phyloP scores from a whole-genome alignment of 495 filamentous ascomycete genomes.

The Neurospora sp. region DNA sequence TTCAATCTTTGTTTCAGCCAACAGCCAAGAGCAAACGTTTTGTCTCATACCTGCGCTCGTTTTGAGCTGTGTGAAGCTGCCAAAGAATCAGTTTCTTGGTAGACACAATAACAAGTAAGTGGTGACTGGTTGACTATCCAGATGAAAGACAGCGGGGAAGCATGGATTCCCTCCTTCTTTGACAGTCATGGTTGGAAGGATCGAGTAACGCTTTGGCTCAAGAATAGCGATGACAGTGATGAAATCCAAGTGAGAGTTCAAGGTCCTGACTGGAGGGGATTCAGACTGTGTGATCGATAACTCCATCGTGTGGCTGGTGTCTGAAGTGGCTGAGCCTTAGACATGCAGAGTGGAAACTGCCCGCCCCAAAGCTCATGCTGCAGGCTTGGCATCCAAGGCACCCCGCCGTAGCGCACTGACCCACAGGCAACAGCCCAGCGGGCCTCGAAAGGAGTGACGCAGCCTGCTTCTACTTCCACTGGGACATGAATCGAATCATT shows the following conservation, averaged over 20 bases:
- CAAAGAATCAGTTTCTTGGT: background rate
- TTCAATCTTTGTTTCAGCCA: background rate
- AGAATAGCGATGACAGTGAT: background rate
- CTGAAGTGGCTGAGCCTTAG: background rate
- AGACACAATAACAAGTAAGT: background rate
- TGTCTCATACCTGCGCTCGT: background rate
- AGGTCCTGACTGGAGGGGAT: background rate
- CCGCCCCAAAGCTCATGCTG: background rate
- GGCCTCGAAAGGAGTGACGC: conserved; percentile 7
- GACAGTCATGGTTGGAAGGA: background rate
- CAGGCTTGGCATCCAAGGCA: background rate
- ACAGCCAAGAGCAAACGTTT: background rate
- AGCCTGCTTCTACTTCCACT: background rate
- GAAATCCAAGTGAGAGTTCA: background rate
- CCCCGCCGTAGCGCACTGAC: background rate
- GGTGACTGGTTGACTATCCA: background rate
- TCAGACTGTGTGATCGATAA: background rate
- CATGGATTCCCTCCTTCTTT: background rate
- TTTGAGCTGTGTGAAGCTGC: background rate
- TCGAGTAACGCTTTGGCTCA: background rate
- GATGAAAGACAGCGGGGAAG: background rate
- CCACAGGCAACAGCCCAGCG: background rate
- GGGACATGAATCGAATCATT: background rate
- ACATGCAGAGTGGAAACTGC: background rate
- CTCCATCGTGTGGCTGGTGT: background rate